phyloP scores from a whole-genome alignment of 768 basidiomycete genomes.

The Tylopilus plumbeoviolaceoides region DNA sequence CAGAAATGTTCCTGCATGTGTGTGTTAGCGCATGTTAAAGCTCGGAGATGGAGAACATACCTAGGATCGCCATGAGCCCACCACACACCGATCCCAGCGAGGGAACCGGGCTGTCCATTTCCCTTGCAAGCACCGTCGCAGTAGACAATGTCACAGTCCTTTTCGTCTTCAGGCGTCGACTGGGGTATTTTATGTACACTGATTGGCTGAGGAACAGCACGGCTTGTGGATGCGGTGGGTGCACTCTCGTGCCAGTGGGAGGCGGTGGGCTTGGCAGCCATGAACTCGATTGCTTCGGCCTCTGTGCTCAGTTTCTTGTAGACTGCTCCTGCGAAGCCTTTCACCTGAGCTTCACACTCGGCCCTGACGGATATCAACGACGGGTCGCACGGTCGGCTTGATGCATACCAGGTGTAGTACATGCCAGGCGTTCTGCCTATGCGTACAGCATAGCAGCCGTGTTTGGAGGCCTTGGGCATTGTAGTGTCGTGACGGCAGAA shows the following conservation, averaged over 20 bases:
- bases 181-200: background rate
- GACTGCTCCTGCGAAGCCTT: constrained; percentile 55
- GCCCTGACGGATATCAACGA: constrained; percentile 43
- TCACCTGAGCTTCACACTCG: constrained; percentile 67
- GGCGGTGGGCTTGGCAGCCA: constrained; percentile 31
- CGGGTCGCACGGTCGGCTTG: constrained; percentile 28
- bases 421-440: constrained; percentile 63
- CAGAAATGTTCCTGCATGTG: constrained; percentile 66
- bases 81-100: constrained; percentile 88
- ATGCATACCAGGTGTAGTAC: constrained; percentile 62
- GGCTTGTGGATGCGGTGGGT: constrained; percentile 30
- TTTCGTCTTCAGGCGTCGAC: constrained; percentile 23
- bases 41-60: constrained; percentile 24
- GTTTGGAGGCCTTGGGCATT: constrained; percentile 41
- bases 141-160: constrained; percentile 56
- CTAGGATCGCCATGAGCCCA: constrained; percentile 70
- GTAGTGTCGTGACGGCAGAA: background rate
- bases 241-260: constrained; percentile 5
- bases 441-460: constrained; percentile 69
- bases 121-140: constrained; percentile 85
- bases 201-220: background rate
- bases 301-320: constrained; percentile 65
- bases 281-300: constrained; percentile 58
- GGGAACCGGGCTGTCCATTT: constrained; percentile 64
- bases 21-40: background rate